Base-by-base conservation (phyloP, 2,329 filamentous ascomycete species). In the Talaromyces albobiverticillius region DNA sequence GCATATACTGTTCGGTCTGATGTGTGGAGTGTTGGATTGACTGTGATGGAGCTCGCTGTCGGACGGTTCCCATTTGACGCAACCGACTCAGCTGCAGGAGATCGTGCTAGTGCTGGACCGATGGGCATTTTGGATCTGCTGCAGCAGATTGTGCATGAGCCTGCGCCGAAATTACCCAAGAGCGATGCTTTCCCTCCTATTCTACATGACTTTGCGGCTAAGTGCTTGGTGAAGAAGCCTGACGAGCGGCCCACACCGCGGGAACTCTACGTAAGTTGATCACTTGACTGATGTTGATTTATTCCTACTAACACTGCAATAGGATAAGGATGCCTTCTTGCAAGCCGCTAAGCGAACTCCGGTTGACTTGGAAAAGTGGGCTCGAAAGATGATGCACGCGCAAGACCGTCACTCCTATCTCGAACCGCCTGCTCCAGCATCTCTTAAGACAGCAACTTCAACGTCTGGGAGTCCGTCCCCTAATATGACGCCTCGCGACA, bases 1-100 rank as follows among this genome's bases (percentile, higher is more conserved):
- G 91, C 90, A 64, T 99, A 99, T 74, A 96, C 93, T 0, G 93
- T 99, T 65, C 96, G 96, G 73, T 96, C 92, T 11, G 94, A 99
- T 70, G 94, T 99, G 3, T 99, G 94, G 94, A 96, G 92, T 81
- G 95, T 96, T 59, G 94, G 94, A 29, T 78, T 99, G 61, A 88
- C 87, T 0, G 85, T 99, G 59, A 97, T 99, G 92, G 94, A 99
- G 73, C 77, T 99, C 62, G 94, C 94, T 31, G 96, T 99, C 67
- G 94, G 94, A 61, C 92, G 95, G 67, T 99, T 99, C 67, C 94
- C 94, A 1, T 99, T 99, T 69, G 87, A 88, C 60, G 80, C 86
- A 11, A 90, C 84, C 63, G 90, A 95, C 54, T 88, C 93, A 60
- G 86, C 87, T 49, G 90, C 88, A 2, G 82, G 82, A 51, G 82